Percentiles rank a stretch among this genome's conserved stretches.
Evolutionary conservation across 352 stramenopile genomes (phyloP).

Genomic region (Pythium utonaiense): DNA sequence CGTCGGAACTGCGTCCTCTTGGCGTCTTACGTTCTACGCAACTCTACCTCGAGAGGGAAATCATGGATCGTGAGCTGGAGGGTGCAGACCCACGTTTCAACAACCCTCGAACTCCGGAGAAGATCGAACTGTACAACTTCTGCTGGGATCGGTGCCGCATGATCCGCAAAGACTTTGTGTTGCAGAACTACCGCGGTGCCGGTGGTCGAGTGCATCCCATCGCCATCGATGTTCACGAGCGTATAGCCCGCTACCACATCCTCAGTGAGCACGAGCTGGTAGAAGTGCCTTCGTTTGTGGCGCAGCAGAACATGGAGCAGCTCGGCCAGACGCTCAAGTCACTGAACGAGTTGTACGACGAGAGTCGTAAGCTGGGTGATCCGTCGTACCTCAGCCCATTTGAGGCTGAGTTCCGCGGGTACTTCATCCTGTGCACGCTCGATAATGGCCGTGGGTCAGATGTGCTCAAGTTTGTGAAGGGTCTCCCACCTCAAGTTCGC

Average conservation of each 20-base stretch:
- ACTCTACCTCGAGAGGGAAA: conserved; percentile 81
- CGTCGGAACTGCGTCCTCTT: conserved; percentile 71
- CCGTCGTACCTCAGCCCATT: conserved; percentile 69
- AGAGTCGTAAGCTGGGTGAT: conserved; percentile 65
- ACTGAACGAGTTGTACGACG: conserved; percentile 86
- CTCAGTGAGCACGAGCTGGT: conserved; percentile 94
- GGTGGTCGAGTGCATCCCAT: conserved; percentile 91
- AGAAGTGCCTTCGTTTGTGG: conserved; percentile 76
- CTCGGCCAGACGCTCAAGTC: conserved; percentile 86
- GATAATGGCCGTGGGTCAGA: conserved; percentile 81
- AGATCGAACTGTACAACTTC: conserved; percentile 95
- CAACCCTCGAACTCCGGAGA: conserved; percentile 57
- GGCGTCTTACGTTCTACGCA: conserved; percentile 76
- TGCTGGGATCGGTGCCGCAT: conserved; percentile 95
- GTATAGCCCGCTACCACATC: conserved; percentile 94
- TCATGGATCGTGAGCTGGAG: conserved; percentile 76
- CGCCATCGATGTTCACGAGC: conserved; percentile 91
- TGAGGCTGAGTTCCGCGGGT: conserved; percentile 78
- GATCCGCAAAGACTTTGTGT: conserved; percentile 95
- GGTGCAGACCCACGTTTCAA: conserved; percentile 71
- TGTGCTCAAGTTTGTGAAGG: conserved; percentile 86
- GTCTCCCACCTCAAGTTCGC: conserved; percentile 48
- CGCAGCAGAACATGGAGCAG: conserved; percentile 89
- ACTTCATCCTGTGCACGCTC: conserved; percentile 84
- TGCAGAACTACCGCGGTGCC: conserved; percentile 95